A percentile compares a stretch with the other conserved stretches of the same genome.
Evolutionary conservation across 257 asterid genomes (phyloP).

Genomic region (Nemophila menziesii): DNA sequence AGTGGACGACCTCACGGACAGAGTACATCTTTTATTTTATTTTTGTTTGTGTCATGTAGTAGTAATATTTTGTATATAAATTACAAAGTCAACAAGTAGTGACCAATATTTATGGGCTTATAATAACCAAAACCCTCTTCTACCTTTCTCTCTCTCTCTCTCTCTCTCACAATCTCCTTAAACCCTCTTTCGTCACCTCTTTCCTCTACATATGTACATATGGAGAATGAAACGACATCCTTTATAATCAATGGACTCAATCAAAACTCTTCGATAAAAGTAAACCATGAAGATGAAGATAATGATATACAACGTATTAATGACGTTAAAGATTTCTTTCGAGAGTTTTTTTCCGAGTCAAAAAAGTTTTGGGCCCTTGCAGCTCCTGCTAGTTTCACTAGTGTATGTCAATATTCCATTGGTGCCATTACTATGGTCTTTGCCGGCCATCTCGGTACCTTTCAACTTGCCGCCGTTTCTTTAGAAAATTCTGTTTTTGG

Average conservation of each 20-base stretch:
- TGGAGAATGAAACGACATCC: neutral
- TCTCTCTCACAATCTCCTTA: neutral
- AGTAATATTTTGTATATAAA: too few species aligned
- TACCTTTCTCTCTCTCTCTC: too few species aligned
- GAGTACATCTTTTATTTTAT: too few species aligned
- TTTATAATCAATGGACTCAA: too few species aligned
- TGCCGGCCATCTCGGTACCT: conserved; percentile 2
- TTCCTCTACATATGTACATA: neutral
- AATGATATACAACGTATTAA: conserved; percentile 7
- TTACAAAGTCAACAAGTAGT: too few species aligned
- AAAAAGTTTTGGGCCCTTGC: conserved; percentile 12
- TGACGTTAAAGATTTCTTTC: conserved; percentile 2
- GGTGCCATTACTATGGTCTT: conserved; percentile 1
- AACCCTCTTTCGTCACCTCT: neutral
- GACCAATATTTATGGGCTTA: too few species aligned
- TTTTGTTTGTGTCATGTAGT: too few species aligned
- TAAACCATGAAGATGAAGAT: neutral
- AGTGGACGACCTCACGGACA: too few species aligned
- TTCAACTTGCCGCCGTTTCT: conserved; percentile 3
- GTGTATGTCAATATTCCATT: conserved; percentile 6
- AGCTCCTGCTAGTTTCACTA: conserved; percentile 7
- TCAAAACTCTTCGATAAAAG: neutral
- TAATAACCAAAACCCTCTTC: too few species aligned
- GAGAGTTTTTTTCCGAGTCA: conserved; percentile 1
- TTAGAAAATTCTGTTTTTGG: conserved; percentile 3